Evolutionary conservation across 2,329 filamentous ascomycete species (phyloP), one percentile per base, ranked within the genome.

Genomic region (Hypoxylon sp.): DNA sequence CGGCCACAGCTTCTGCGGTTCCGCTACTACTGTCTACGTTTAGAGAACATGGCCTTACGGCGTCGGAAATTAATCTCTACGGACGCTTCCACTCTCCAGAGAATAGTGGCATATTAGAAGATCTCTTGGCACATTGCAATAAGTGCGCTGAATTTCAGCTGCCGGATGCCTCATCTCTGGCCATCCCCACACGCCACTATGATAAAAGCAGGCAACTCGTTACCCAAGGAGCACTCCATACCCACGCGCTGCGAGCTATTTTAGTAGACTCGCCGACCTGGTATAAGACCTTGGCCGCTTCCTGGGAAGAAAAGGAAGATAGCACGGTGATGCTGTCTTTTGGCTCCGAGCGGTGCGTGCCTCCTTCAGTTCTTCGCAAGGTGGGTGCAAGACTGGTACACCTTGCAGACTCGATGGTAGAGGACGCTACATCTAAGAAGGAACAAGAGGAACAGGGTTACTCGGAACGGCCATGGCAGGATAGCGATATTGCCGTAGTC

Each of bases 401-500:
- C 39, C 51, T 63, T 44, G 51, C 51, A 8, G 59, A 63, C 29
- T 46, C 13, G 5, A 29, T 31, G 33, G 14, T 6, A 14, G 35
- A 37, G 5, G 35, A 13, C 14, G 22, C 31, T 22, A 17, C 22
- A 3, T 42, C 46, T 5, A 42, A 51, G 46, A 42, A 2, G 31
- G 46, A 42, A 19, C 56, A 59, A 17, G 29, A 17, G 8, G 13
- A 51, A 42, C 44, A 60, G n/a, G 24, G 26, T 3, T 54, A 61
- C 13, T 11, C 58, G 37, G 58, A 54, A 13, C 48, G 58, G 13
- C 37, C 48, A 26, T 61, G 58, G 58, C 9, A 26, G 11, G 64
- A 65, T 11, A 53, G 65, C n/a, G 67, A 78, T 42, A 80, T 83
- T 52, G 81, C 80, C n/a, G 75, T 82, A 26, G 71, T 82, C 35